Conservation (phyloP, 208 protist species). For the Acanthamoeba rhysodes region DNA sequence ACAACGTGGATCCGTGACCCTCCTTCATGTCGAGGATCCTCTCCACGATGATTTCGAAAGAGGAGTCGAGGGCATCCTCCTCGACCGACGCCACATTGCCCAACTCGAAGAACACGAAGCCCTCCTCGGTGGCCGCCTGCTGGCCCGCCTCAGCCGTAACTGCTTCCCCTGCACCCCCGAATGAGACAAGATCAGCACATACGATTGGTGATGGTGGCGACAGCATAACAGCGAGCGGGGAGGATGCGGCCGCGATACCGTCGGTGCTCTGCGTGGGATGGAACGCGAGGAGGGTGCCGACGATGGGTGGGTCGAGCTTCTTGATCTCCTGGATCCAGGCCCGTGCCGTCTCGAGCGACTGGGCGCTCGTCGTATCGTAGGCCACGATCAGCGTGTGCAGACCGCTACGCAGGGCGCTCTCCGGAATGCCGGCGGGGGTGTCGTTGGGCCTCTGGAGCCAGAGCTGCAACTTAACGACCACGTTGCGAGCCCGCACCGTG, state of each 20-base stretch:
- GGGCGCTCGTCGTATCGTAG: background rate
- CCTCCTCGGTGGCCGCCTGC: background rate
- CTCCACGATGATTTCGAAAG: background rate
- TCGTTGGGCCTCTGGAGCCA: constrained; percentile 67
- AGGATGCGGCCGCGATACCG: background rate
- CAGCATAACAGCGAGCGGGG: background rate
- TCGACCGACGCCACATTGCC: constrained; percentile 1
- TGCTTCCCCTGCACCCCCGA: background rate
- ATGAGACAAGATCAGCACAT: background rate
- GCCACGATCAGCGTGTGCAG: constrained; percentile 26
- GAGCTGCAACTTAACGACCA: constrained; percentile 23
- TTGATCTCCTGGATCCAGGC: background rate
- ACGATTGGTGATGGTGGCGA: too few relatives aligned
- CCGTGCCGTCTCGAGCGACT: background rate
- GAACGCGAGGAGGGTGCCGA: constrained; percentile 24
- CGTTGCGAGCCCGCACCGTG: constrained; percentile 14
- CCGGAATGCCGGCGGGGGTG: background rate
- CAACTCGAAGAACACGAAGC: background rate
- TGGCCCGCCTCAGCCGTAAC: background rate
- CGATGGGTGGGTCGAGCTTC: background rate
- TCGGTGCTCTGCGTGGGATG: background rate
- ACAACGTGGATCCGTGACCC: background rate
- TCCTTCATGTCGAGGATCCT: constrained; percentile 42
- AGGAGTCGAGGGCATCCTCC: background rate
- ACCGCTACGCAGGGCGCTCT: constrained; percentile 12